Base-by-base conservation (phyloP, 305 asterid species). In the Ajuga reptans region DNA sequence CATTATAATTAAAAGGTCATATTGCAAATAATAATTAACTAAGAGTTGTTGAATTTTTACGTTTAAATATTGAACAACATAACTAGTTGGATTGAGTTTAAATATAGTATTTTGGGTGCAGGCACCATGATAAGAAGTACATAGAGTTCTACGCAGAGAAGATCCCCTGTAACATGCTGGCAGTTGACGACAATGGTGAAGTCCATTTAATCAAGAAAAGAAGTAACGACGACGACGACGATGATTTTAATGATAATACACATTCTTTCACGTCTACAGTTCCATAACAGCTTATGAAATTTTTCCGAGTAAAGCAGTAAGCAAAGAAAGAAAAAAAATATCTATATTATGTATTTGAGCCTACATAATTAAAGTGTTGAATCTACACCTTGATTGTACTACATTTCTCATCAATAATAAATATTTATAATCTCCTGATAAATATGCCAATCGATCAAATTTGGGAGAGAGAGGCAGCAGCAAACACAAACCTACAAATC, bases 71-170 rank as follows among this genome's bases (percentile, higher is more conserved):
- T 27, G 3, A 27, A 27, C 2, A 27, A 27, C 3, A 27, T 27
- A 27, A 37, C 8, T 39, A 9, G 8, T 39, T 39, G 12, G 9
- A 39, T 39, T 39, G 10, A 39, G 9, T 39, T 27, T 1, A 27
- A 1, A 39, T 0, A 21, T n/a, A 3, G 49, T 9, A 27, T 39
- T 45, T 17, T n/a, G n/a, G n/a, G n/a, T 8, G 14, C 68, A 75
- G 82, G 77, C 73, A 78, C 68, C 85, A 81, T 50, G 79, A 78
- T 9, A 78, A 68, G 75, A 78, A 78, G 60, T 60, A 75, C 68
- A 69, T 81, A 46, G 81, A 78, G 5, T 81, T 68, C 77, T 81
- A 81, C 4, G 77, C 85, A 6, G 78, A 81, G 77, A 81, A 78
- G 64, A 65, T 81, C 2, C 81, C 83, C 0, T 81, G 85, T 33